A percentile compares a stretch with the other conserved stretches of the same genome.
phyloP scores from a whole-genome alignment of 208 protist genomes.

The Acanthamoeba triangularis region DNA sequence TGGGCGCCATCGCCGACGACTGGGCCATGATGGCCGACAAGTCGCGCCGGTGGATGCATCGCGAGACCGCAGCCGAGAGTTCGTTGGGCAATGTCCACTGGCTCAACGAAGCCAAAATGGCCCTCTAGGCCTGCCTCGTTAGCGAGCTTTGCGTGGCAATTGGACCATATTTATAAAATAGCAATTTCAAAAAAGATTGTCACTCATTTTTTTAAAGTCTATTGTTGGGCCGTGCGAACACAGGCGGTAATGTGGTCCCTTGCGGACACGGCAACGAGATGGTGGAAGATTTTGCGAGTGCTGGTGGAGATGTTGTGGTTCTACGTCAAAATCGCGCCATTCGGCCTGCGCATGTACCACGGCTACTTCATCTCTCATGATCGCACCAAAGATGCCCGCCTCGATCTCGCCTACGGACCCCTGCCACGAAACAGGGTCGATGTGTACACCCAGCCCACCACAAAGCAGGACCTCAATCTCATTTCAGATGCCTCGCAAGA shows the following conservation, averaged over 20 bases:
- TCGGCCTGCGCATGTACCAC: slow-evolving; percentile 33
- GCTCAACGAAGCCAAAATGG: slow-evolving; percentile 7
- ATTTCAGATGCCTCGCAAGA: neutral
- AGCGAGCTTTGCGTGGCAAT: too few relatives aligned
- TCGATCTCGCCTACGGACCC: slow-evolving; percentile 13
- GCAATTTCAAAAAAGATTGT: neutral
- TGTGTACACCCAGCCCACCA: neutral
- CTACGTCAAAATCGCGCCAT: slow-evolving; percentile 12
- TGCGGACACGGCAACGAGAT: neutral
- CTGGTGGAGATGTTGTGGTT: neutral
- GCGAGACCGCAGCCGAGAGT: neutral
- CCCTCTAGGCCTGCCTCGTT: neutral
- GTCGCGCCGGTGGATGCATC: slow-evolving; percentile 33
- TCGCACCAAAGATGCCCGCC: neutral
- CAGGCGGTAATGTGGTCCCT: neutral
- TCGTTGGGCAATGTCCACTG: neutral
- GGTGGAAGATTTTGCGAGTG: slow-evolving; percentile 16
- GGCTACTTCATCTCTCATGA: neutral
- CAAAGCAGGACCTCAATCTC: neutral
- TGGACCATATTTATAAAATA: too few relatives aligned
- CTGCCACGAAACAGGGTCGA: slow-evolving; percentile 39
- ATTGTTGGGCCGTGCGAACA: neutral
- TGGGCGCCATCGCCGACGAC: slow-evolving; percentile 31
- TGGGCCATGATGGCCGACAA: slow-evolving; percentile 73
- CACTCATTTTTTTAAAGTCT: too few relatives aligned